Evolutionary conservation across 257 asterid species (phyloP).

Genomic region (Penstemon newberryi): DNA sequence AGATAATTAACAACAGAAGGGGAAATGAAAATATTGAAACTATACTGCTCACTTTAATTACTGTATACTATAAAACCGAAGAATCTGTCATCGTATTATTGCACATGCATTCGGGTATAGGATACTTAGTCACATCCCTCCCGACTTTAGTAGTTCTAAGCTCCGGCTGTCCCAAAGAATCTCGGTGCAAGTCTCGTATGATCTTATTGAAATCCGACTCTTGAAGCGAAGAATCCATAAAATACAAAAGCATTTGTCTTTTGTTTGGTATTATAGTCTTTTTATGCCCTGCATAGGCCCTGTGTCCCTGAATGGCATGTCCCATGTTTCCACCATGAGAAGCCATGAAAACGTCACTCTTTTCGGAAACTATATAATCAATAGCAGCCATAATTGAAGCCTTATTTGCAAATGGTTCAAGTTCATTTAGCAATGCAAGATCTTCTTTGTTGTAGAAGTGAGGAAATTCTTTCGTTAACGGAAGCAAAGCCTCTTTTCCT

Average conservation of each 20-base stretch:
- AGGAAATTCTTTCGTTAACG: constrained; percentile 63
- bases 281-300: constrained; percentile 90
- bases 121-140: constrained; percentile 86
- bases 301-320: constrained; percentile 90
- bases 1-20: too few species aligned
- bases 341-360: constrained; percentile 91
- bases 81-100: constrained; percentile 38
- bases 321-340: constrained; percentile 99
- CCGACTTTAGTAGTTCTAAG: constrained; percentile 67
- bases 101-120: constrained; percentile 93
- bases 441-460: constrained; percentile 83
- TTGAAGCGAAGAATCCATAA: constrained; percentile 67
- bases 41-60: too few species aligned
- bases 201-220: constrained; percentile 64
- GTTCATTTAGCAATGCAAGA: constrained; percentile 74
- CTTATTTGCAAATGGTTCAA: constrained; percentile 71
- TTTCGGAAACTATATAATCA: constrained; percentile 77
- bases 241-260: constrained; percentile 76
- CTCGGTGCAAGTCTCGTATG: constrained; percentile 60
- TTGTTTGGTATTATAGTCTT: constrained; percentile 91
- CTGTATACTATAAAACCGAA: constrained; percentile 21
- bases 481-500: constrained; percentile 72
- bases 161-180: constrained; percentile 87
- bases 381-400: constrained; percentile 85
- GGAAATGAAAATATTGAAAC: too few species aligned